These are phyloP conservation scores for Suillus weaverae DNA, from an alignment of 768 basidiomycete species.

Conservation along the genomic window DNA sequence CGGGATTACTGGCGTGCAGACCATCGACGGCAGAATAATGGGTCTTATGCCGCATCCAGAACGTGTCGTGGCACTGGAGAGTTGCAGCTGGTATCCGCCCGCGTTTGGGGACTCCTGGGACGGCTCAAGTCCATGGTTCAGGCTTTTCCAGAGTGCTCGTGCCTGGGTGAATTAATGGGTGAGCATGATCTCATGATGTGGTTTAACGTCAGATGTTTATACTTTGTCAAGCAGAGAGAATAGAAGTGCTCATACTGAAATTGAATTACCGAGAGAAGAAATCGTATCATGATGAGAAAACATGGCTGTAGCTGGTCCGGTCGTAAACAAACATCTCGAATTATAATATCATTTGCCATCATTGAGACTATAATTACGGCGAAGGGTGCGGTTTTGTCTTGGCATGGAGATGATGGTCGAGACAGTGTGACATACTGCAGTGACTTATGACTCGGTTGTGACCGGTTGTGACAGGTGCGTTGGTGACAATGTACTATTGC, in stretches of 20 bases:
- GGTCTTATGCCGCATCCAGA: conserved; percentile 99
- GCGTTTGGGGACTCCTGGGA: conserved; percentile 59
- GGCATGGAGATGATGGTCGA: background rate
- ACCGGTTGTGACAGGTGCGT: background rate
- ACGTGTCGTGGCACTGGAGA: conserved; percentile 74
- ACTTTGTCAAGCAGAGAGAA: background rate
- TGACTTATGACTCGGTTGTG: background rate
- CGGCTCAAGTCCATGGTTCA: conserved; percentile 91
- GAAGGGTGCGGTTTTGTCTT: background rate
- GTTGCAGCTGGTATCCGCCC: conserved; percentile 90
- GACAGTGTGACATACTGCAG: background rate
- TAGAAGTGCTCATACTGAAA: background rate
- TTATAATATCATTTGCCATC: background rate
- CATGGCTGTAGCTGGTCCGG: background rate
- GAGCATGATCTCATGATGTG: conserved; percentile 8
- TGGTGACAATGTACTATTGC: background rate
- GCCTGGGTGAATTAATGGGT: conserved; percentile 48
- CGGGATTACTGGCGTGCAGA: conserved; percentile 88
- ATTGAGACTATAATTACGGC: background rate
- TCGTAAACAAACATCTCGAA: background rate
- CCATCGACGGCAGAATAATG: conserved; percentile 83
- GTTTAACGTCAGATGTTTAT: background rate
- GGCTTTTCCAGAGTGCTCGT: conserved; percentile 89
- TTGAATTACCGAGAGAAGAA: background rate
- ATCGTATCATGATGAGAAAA: background rate